Percentiles rank a stretch among this genome's conserved stretches.
Evolutionary conservation across 169 alveolate species (phyloP).

Genomic region (Cryptosporidium sp.): DNA sequence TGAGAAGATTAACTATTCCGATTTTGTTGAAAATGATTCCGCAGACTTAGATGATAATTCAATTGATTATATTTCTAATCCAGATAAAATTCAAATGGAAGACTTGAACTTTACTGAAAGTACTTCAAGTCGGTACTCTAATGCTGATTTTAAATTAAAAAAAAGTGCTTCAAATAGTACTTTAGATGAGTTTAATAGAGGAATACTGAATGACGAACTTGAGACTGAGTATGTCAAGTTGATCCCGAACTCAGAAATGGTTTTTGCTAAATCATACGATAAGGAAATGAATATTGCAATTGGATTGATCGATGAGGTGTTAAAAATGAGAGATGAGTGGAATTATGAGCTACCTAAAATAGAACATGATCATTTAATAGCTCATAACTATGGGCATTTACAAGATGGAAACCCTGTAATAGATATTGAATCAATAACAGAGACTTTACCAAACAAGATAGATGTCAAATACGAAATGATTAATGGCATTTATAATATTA

Average conservation of each 20-base stretch:
- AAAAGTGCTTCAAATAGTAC: constrained; percentile 25
- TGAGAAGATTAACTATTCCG: constrained; percentile 2
- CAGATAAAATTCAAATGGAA: not conserved
- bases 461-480: constrained; percentile 63
- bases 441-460: constrained; percentile 34
- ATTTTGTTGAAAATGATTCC: constrained; percentile 1
- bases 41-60: constrained; percentile 16
- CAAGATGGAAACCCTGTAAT: constrained; percentile 44
- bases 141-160: not conserved
- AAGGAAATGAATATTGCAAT: constrained; percentile 60
- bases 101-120: constrained; percentile 1
- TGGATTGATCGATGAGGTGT: constrained; percentile 41
- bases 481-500: constrained; percentile 45
- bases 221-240: constrained; percentile 37
- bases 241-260: constrained; percentile 38
- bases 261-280: constrained; percentile 32
- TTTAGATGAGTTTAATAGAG: not conserved
- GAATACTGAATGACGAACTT: constrained; percentile 13
- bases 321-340: constrained; percentile 74
- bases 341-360: constrained; percentile 19
- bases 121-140: constrained; percentile 5
- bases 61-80: not conserved
- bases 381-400: constrained; percentile 24
- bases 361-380: constrained; percentile 23
- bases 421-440: not conserved